A percentile compares a stretch with the other conserved stretches of the same genome.
These are phyloP conservation scores for Parmales sp. DNA, from an alignment of 108 stramenopile genomes.

Conservation along the genomic window DNA sequence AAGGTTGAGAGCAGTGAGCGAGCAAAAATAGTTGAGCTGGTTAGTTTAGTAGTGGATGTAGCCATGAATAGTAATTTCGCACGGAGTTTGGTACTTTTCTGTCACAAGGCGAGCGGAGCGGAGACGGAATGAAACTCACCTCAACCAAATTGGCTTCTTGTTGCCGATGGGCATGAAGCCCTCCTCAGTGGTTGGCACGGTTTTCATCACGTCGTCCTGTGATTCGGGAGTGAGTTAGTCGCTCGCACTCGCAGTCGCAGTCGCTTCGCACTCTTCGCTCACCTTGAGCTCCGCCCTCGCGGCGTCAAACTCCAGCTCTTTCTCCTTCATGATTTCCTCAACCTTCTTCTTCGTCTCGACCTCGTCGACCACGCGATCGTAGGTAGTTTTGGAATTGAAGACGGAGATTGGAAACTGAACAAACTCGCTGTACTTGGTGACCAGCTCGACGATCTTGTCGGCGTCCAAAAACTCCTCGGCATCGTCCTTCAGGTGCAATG, in stretches of 20 bases:
- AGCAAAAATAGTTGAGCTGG: too few relatives aligned
- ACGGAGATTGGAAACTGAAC: slow-evolving; percentile 90
- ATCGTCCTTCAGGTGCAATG: slow-evolving; percentile 79
- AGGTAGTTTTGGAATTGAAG: slow-evolving; percentile 87
- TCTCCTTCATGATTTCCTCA: slow-evolving; percentile 20
- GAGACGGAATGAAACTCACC: too few relatives aligned
- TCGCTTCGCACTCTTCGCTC: background rate
- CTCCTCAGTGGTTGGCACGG: slow-evolving; percentile 72
- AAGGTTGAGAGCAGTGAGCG: too few relatives aligned
- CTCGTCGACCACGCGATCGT: slow-evolving; percentile 87
- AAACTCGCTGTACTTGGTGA: slow-evolving; percentile 86
- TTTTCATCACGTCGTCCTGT: slow-evolving; percentile 72
- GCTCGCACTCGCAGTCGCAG: too few relatives aligned
- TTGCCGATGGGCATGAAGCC: slow-evolving; percentile 85
- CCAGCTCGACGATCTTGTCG: slow-evolving; percentile 58
- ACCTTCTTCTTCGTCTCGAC: slow-evolving; percentile 75
- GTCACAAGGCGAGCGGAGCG: too few relatives aligned
- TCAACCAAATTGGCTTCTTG: slow-evolving; percentile 95
- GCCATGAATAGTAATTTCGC: too few relatives aligned
- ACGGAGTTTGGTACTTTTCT: too few relatives aligned
- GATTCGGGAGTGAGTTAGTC: too few relatives aligned
- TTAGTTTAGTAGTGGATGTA: too few relatives aligned
- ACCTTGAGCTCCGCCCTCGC: slow-evolving; percentile 67
- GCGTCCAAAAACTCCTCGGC: slow-evolving; percentile 64
- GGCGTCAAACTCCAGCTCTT: too few relatives aligned